Evolutionary conservation across 2,329 filamentous ascomycete species (phyloP).

Genomic region (Sarocladium brachiariae): DNA sequence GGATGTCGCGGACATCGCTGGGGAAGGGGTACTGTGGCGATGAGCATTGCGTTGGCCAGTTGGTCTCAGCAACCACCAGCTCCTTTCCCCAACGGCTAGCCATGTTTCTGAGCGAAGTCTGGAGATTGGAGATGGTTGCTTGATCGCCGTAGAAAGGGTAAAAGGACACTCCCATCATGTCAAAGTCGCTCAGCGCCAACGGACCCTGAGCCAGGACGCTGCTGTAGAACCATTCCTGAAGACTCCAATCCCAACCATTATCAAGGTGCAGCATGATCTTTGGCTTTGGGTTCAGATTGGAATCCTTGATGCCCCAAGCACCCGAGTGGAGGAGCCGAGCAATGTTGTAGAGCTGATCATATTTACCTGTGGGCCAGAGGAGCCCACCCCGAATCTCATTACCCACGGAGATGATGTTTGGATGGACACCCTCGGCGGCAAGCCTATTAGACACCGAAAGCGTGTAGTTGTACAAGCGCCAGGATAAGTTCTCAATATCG

Average conservation of each 20-base stretch:
- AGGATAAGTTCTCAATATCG: constrained; percentile 49
- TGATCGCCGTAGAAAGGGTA: constrained; percentile 62
- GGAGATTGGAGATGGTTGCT: constrained; percentile 53
- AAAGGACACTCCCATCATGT: constrained; percentile 66
- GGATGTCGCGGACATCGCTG: constrained; percentile 50
- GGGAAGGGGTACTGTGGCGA: constrained; percentile 53
- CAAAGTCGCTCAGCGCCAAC: constrained; percentile 50
- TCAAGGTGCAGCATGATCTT: constrained; percentile 71
- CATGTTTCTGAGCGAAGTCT: constrained; percentile 51
- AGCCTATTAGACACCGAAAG: constrained; percentile 55
- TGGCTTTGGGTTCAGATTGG: constrained; percentile 46
- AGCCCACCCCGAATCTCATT: constrained; percentile 66
- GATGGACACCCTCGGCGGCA: constrained; percentile 43
- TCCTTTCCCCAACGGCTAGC: constrained; percentile 56
- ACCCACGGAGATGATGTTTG: constrained; percentile 61
- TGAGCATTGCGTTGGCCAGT: constrained; percentile 62
- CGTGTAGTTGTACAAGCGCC: constrained; percentile 64
- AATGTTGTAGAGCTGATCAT: constrained; percentile 50
- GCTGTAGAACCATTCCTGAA: constrained; percentile 60
- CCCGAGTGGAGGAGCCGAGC: constrained; percentile 59
- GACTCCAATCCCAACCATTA: constrained; percentile 66
- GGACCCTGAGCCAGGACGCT: constrained; percentile 45
- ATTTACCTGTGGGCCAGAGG: constrained; percentile 55
- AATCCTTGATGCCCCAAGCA: constrained; percentile 58
- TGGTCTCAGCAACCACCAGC: constrained; percentile 61